phyloP scores from a whole-genome alignment of 2,329 filamentous ascomycete genomes.

The Curvularia spicifera region DNA sequence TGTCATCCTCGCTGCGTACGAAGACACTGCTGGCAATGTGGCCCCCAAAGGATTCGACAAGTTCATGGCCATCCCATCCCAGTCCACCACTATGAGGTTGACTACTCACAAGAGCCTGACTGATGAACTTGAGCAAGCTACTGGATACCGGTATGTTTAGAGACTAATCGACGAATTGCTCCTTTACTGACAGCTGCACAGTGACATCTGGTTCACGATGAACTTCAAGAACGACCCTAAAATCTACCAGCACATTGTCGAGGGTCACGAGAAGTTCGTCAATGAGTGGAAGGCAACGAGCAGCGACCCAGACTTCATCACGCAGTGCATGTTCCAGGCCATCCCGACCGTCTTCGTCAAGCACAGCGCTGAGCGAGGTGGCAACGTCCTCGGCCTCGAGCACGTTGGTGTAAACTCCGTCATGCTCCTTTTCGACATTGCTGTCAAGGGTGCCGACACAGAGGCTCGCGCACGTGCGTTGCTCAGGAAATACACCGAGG shows the following conservation, averaged over 20 bases:
- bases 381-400: conserved; percentile 38
- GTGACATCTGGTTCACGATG: conserved; percentile 35
- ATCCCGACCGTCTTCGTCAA: conserved; percentile 26
- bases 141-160: conserved; percentile 29
- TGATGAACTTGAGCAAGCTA: conserved; percentile 33
- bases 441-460: conserved; percentile 24
- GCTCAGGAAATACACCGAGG: conserved; percentile 19
- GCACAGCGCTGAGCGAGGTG: conserved; percentile 30
- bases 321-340: conserved; percentile 35
- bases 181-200: conserved; percentile 13
- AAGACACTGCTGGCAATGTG: conserved; percentile 28
- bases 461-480: conserved; percentile 21
- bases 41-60: conserved; percentile 29
- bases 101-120: conserved; percentile 32
- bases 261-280: conserved; percentile 29
- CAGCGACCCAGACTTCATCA: conserved; percentile 29
- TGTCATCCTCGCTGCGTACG: conserved; percentile 30
- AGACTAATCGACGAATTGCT: not conserved
- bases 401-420: conserved; percentile 25
- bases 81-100: conserved; percentile 26
- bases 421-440: conserved; percentile 29
- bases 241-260: conserved; percentile 28
- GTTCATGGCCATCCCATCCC: conserved; percentile 28
- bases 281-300: conserved; percentile 22
- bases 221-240: conserved; percentile 31